These are phyloP conservation scores for Phyllosticta citribraziliensis DNA, from an alignment of 2,329 filamentous ascomycete genomes.

Conservation along the genomic window DNA sequence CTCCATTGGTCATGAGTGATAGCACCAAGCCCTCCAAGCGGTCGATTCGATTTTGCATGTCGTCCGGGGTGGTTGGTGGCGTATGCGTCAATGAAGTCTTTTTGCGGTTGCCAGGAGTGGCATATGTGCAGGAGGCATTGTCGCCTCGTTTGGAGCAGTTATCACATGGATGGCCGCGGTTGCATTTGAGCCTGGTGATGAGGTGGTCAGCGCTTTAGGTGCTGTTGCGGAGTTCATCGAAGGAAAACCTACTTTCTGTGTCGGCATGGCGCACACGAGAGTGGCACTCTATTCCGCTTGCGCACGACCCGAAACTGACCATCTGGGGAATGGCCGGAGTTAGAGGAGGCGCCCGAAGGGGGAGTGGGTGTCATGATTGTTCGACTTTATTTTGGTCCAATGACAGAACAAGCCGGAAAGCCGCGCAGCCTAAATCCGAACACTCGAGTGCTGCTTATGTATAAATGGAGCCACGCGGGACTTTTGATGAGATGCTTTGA, in stretches of 20 bases:
- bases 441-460: background rate
- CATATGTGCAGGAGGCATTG: conserved; percentile 75
- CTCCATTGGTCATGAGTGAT: conserved; percentile 85
- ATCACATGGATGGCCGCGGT: conserved; percentile 80
- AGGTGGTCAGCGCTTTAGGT: conserved; percentile 14
- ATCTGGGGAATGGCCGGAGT: conserved; percentile 70
- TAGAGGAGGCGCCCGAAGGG: conserved; percentile 59
- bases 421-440: conserved; percentile 2
- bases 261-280: conserved; percentile 85
- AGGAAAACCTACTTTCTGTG: conserved; percentile 64
- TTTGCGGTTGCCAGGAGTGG: conserved; percentile 57
- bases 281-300: conserved; percentile 81
- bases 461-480: background rate
- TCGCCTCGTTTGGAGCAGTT: conserved; percentile 88
- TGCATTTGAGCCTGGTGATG: conserved; percentile 66
- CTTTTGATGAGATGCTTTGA: background rate
- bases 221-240: background rate
- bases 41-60: conserved; percentile 98
- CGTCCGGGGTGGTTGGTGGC: conserved; percentile 60
- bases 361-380: conserved; percentile 10
- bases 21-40: conserved; percentile 84
- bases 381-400: background rate
- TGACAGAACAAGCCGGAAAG: background rate
- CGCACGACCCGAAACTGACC: conserved; percentile 79
- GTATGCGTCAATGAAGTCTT: conserved; percentile 52